A percentile compares a stretch with the other conserved stretches of the same genome.
Conservation (phyloP, 345 rosid genomes). For the Salix suchowensis region DNA sequence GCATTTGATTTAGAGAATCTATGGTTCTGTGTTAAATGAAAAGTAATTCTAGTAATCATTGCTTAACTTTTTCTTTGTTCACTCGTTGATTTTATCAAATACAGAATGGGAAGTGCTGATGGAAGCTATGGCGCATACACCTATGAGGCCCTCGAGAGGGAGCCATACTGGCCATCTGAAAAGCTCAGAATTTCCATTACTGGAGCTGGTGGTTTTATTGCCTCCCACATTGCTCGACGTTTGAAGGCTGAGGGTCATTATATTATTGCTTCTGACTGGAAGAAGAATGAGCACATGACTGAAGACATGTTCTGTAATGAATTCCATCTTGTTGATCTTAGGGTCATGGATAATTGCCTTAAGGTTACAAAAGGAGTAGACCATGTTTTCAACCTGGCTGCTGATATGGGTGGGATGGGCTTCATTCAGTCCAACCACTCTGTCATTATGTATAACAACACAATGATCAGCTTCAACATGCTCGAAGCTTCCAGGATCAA, state of each 20-base stretch:
- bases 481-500: slow-evolving; percentile 91
- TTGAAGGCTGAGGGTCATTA: slow-evolving; percentile 92
- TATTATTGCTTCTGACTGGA: slow-evolving; percentile 98
- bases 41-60: not conserved
- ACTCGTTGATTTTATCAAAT: not conserved
- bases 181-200: slow-evolving; percentile 79
- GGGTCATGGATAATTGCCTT: slow-evolving; percentile 96
- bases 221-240: slow-evolving; percentile 97
- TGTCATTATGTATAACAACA: slow-evolving; percentile 94
- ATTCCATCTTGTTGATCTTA: slow-evolving; percentile 88
- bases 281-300: slow-evolving; percentile 98
- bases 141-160: slow-evolving; percentile 73
- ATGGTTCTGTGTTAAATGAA: not conserved
- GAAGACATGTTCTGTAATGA: slow-evolving; percentile 98
- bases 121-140: slow-evolving; percentile 78
- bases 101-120: slow-evolving; percentile 68
- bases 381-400: slow-evolving; percentile 97
- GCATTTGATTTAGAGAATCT: not conserved
- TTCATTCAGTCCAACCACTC: slow-evolving; percentile 98
- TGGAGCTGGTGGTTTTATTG: slow-evolving; percentile 95
- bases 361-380: slow-evolving; percentile 69
- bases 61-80: not conserved
- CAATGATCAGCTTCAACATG: slow-evolving; percentile 99
- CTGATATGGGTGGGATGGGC: slow-evolving; percentile 99
- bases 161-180: slow-evolving; percentile 89